Evolutionary conservation across 257 asterid genomes (phyloP).

Genomic region (Solanum pennellii): DNA sequence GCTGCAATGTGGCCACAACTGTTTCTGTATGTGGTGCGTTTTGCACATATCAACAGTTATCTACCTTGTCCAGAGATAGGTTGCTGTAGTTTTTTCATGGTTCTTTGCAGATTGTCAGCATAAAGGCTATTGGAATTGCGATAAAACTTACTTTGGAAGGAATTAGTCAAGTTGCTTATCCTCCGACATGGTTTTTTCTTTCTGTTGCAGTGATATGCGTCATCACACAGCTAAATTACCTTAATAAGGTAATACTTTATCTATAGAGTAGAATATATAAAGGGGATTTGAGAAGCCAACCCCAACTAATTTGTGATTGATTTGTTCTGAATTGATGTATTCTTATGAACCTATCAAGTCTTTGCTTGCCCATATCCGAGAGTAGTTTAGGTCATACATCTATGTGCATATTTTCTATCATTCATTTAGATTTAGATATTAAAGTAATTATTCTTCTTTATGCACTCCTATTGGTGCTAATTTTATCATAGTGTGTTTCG

Average conservation of each 20-base stretch:
- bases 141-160: constrained; percentile 12
- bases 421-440: neutral
- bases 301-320: neutral
- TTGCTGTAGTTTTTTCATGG: neutral
- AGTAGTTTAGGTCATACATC: neutral
- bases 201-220: constrained; percentile 1
- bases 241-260: constrained; percentile 6
- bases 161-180: constrained; percentile 3
- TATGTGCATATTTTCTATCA: neutral
- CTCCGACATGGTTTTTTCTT: constrained; percentile 11
- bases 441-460: neutral
- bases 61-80: neutral
- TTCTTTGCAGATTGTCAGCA: constrained; percentile 6
- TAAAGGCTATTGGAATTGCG: constrained; percentile 11
- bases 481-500: neutral
- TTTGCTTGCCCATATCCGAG: neutral
- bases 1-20: neutral
- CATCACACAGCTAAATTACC: constrained; percentile 10
- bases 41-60: neutral
- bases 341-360: neutral
- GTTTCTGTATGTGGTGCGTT: neutral
- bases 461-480: neutral
- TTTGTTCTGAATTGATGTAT: neutral
- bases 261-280: neutral
- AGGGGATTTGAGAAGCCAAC: neutral